phyloP scores from a whole-genome alignment of 208 protist species.

The Crithidia brevicula region DNA sequence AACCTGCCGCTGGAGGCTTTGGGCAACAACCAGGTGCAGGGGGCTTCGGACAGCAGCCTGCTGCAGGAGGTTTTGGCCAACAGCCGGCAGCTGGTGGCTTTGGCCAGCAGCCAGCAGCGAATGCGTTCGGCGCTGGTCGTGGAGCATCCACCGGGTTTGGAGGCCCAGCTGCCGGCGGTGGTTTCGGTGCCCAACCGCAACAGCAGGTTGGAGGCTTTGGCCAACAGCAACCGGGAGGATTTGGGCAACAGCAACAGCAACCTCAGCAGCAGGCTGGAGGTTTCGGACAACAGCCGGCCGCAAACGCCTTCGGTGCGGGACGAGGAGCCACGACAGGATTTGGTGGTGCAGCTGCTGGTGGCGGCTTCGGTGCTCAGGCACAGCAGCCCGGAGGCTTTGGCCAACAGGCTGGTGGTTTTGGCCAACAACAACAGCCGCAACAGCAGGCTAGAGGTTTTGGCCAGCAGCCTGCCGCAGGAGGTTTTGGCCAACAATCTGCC shows the following conservation, averaged over 20 bases:
- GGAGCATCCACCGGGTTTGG: background rate
- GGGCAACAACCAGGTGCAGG: conserved; percentile 7
- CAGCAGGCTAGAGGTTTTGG: conserved; percentile 12
- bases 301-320: conserved; percentile 42
- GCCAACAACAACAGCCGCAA: too few species aligned
- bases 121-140: conserved; percentile 10
- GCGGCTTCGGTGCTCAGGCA: background rate
- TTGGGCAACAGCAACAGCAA: too few species aligned
- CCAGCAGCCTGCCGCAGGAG: conserved; percentile 22
- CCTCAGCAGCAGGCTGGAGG: conserved; percentile 28
- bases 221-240: conserved; percentile 21
- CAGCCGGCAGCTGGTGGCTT: conserved; percentile 14
- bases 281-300: conserved; percentile 26
- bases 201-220: conserved; percentile 1
- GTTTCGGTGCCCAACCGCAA: conserved; percentile 9
- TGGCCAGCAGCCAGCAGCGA: conserved; percentile 4
- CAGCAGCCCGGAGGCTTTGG: background rate
- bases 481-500: conserved; percentile 45
- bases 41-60: conserved; percentile 26
- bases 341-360: conserved; percentile 5
- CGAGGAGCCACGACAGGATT: conserved; percentile 18
- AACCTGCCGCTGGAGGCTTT: conserved; percentile 28
- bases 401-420: conserved; percentile 2
- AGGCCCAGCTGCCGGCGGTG: conserved; percentile 21
- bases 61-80: conserved; percentile 39